Percentiles rank a stretch among this genome's conserved stretches.
Conservation (phyloP, 2,329 filamentous ascomycete species). For the Trichoderma sp. region DNA sequence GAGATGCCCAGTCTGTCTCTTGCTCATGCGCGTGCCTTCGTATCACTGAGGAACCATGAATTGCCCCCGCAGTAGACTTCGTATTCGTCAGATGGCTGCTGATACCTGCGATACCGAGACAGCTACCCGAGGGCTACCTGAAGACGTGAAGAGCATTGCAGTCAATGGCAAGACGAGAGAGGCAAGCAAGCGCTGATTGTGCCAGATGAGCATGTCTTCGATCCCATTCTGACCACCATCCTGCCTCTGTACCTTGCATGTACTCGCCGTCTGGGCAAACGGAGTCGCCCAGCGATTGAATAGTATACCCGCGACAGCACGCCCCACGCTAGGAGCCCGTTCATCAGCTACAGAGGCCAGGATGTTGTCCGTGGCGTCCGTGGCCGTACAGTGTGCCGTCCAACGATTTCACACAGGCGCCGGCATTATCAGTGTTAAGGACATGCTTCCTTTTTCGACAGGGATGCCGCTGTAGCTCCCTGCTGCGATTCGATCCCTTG, state of each 20-base stretch:
- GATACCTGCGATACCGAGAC: slow-evolving; percentile 12
- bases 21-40: slow-evolving; percentile 16
- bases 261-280: neutral
- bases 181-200: neutral
- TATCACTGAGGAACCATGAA: slow-evolving; percentile 22
- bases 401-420: neutral
- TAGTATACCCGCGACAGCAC: slow-evolving; percentile 17
- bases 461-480: neutral
- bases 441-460: slow-evolving; percentile 14
- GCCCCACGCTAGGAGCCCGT: slow-evolving; percentile 10
- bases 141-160: neutral
- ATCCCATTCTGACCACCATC: slow-evolving; percentile 15
- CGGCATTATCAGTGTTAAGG: neutral
- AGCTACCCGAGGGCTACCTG: slow-evolving; percentile 1
- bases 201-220: neutral
- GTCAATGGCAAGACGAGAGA: neutral
- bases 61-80: slow-evolving; percentile 23
- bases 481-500: slow-evolving; percentile 3
- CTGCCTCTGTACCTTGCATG: slow-evolving; percentile 6
- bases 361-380: neutral
- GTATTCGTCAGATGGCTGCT: slow-evolving; percentile 21
- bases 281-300: neutral
- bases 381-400: slow-evolving; percentile 10
- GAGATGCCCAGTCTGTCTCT: slow-evolving; percentile 20
- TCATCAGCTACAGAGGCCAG: slow-evolving; percentile 8